phyloP scores from a whole-genome alignment of 2,329 filamentous ascomycete genomes.

The Microsporum canis region DNA sequence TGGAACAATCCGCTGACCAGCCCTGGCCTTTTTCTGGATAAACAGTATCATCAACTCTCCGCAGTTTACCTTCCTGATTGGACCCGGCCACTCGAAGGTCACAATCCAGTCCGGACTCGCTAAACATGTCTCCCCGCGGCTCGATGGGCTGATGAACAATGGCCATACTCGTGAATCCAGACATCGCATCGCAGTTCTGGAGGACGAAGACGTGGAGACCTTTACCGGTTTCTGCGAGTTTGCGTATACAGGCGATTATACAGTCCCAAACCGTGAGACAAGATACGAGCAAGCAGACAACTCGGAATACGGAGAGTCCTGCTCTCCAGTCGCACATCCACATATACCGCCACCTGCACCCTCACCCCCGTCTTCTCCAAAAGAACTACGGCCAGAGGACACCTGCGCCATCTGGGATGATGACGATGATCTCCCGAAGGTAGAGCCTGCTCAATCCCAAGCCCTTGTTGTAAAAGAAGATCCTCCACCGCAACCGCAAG shows the following conservation, averaged over 20 bases:
- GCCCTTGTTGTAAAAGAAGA: constrained; percentile 3
- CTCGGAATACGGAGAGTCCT: constrained; percentile 5
- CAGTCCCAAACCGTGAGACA: constrained; percentile 22
- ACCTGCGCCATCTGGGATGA: constrained; percentile 7
- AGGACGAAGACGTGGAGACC: constrained; percentile 39
- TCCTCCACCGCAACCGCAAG: constrained; percentile 3
- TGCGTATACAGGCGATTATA: constrained; percentile 41
- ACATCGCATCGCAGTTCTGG: constrained; percentile 32
- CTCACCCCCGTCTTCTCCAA: constrained; percentile 19
- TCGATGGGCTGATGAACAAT: constrained; percentile 37
- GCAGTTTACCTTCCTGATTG: constrained; percentile 38
- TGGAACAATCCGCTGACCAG: constrained; percentile 15
- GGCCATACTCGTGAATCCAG: constrained; percentile 36
- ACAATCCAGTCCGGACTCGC: constrained; percentile 38
- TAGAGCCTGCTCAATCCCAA: neutral
- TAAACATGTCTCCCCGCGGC: constrained; percentile 33
- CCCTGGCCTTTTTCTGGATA: constrained; percentile 9
- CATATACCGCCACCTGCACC: constrained; percentile 23
- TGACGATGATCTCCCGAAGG: neutral
- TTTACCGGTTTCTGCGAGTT: constrained; percentile 41
- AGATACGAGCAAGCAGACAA: constrained; percentile 4
- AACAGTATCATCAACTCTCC: constrained; percentile 35
- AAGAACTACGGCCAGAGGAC: constrained; percentile 1
- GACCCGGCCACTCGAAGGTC: constrained; percentile 36
- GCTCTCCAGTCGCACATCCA: constrained; percentile 8